Evolutionary conservation across 1,284 basidiomycete species (phyloP).

Genomic region (Boletellus deceptivus): DNA sequence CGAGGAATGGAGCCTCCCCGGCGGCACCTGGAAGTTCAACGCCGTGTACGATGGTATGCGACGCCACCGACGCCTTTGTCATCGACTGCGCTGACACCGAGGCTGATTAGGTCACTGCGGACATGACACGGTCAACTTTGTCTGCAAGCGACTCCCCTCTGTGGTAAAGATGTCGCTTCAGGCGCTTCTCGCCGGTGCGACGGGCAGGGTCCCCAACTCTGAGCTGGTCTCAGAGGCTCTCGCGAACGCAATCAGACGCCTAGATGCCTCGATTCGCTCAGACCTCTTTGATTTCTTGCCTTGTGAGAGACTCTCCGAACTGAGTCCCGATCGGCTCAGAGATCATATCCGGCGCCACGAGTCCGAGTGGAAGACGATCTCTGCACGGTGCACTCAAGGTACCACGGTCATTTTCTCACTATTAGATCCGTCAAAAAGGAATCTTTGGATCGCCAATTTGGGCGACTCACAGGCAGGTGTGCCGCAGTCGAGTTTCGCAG

Average conservation of each 20-base stretch:
- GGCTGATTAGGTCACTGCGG: slow-evolving; percentile 53
- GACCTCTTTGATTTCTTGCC: slow-evolving; percentile 48
- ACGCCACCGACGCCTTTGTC: not conserved
- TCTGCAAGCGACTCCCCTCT: slow-evolving; percentile 43
- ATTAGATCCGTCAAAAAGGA: slow-evolving; percentile 47
- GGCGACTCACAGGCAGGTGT: slow-evolving; percentile 65
- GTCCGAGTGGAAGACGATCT: slow-evolving; percentile 29
- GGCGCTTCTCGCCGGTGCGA: slow-evolving; percentile 34
- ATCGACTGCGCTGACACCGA: slow-evolving; percentile 10
- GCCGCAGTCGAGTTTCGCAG: slow-evolving; percentile 6
- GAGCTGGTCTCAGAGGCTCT: slow-evolving; percentile 45
- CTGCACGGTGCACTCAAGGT: slow-evolving; percentile 55
- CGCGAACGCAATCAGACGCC: slow-evolving; percentile 38
- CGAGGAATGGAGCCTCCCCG: slow-evolving; percentile 53
- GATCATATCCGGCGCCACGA: slow-evolving; percentile 25
- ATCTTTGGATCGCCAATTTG: slow-evolving; percentile 66
- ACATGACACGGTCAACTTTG: slow-evolving; percentile 56
- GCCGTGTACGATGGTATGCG: slow-evolving; percentile 59
- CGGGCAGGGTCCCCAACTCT: slow-evolving; percentile 30
- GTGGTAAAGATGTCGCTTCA: slow-evolving; percentile 45
- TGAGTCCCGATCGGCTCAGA: slow-evolving; percentile 27
- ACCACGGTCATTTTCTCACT: slow-evolving; percentile 60
- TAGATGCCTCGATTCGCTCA: slow-evolving; percentile 44
- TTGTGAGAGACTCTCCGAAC: slow-evolving; percentile 27
- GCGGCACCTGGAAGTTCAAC: slow-evolving; percentile 57